Evolutionary conservation across 2,329 filamentous ascomycete genomes (phyloP), one percentile per base, ranked within the genome.

Genomic region (Alternaria angustiovoidea): DNA sequence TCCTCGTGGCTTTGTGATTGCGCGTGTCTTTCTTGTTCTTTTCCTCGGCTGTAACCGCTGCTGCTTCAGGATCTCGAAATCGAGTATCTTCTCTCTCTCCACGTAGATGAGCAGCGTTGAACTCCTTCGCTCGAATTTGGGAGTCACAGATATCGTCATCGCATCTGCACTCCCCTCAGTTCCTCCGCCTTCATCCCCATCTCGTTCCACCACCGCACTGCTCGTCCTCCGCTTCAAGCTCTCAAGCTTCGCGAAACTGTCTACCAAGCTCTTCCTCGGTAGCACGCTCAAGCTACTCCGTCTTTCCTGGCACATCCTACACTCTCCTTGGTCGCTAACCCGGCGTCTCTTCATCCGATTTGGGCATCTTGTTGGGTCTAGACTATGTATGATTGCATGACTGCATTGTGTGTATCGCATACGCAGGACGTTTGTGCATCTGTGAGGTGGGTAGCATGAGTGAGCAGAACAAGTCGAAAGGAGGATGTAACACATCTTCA

Each of bases 401-500:
- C 47, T 54, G 64, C 73, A 76, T 32, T 44, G 66, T 12, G 61
- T 42, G 49, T 75, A 71, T 4, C 54, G 65, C 24, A 66, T 63
- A 7, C 32, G 34, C 0, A 69, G 53, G 4, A 65, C 57, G 36
- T 63, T 66, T 18, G 54, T 36, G 61, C 70, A 73, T 14, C 32
- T 22, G 2, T 32, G 30, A 4, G 12, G 16, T 38, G 59, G 24
- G 7, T 32, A 22, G 1, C n/a, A 41, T 12, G 51, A 43, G n/a
- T 14, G 24, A 3, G 53, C 42, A 28, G 47, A 48, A 7, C 73
- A 75, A 30, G 59, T 59, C 2, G 66, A 57, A n/a, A 73, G 56
- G 51, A 68, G 52, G 38, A 67, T 67, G 66, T 71, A 64, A 62
- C 72, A 75, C 71, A 76, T 75, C 0, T 57, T 36, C 24, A 43